phyloP scores from a whole-genome alignment of 1,284 basidiomycete genomes.

The Boletus albobrunnescens region DNA sequence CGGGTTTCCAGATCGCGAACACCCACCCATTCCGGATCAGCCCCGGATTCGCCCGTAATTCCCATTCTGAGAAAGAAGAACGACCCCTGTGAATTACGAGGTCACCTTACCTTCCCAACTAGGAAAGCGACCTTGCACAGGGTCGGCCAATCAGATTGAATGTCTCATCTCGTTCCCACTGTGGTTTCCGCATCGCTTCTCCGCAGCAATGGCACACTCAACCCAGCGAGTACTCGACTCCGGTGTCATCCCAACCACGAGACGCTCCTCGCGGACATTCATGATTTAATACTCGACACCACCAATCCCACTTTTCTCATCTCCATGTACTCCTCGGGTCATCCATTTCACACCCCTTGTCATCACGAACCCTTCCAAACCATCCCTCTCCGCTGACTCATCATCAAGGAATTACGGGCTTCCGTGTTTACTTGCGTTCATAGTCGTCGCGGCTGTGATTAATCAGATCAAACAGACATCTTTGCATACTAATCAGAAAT shows the following conservation, averaged over 20 bases:
- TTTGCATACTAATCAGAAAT: slow-evolving; percentile 1
- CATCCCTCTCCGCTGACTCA: slow-evolving; percentile 14
- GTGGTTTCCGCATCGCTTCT: slow-evolving; percentile 17
- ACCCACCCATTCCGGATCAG: slow-evolving; percentile 26
- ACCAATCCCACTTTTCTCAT: slow-evolving; percentile 4
- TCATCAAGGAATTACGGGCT: slow-evolving; percentile 14
- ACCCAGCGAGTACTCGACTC: slow-evolving; percentile 18
- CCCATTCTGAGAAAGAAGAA: not conserved
- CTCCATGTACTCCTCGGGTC: slow-evolving; percentile 24
- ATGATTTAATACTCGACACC: too few species aligned
- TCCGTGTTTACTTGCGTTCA: slow-evolving; percentile 10
- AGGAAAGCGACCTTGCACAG: too few species aligned
- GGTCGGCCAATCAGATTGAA: not conserved
- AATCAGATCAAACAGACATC: slow-evolving; percentile 14
- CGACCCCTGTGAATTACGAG: too few species aligned
- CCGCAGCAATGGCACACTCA: slow-evolving; percentile 22
- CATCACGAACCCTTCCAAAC: too few species aligned
- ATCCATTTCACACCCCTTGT: not conserved
- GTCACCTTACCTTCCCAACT: not conserved
- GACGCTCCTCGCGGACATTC: too few species aligned
- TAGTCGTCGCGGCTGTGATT: slow-evolving; percentile 6
- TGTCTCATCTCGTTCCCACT: not conserved
- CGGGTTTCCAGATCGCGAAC: slow-evolving; percentile 24
- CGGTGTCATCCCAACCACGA: too few species aligned
- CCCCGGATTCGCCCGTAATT: slow-evolving; percentile 22